Evolutionary conservation across 805 yeast species (phyloP).

Genomic region (Candida berthetii): DNA sequence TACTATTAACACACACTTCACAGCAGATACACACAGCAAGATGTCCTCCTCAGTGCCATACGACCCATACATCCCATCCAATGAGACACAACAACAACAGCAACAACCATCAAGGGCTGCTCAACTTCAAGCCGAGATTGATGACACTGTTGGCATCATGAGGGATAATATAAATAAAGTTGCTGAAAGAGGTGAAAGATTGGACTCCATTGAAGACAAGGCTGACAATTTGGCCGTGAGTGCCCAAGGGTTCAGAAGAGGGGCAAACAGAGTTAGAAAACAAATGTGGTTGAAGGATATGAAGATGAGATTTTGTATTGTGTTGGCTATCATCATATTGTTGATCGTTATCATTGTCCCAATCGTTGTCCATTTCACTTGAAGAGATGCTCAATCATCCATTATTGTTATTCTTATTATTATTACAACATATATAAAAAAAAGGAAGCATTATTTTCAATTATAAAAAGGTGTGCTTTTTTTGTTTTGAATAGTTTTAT

Average conservation of each 20-base stretch:
- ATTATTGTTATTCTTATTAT: no score
- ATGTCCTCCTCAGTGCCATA: constrained; percentile 82
- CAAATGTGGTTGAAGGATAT: constrained; percentile 99
- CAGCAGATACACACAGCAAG: constrained; percentile 1
- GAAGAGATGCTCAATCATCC: no score
- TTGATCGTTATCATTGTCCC: constrained; percentile 89
- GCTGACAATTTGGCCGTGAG: constrained; percentile 88
- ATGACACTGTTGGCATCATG: constrained; percentile 96
- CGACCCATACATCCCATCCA: constrained; percentile 78
- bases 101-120: constrained; percentile 58
- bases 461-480: no score
- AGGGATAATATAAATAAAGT: constrained; percentile 94
- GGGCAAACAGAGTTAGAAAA: constrained; percentile 95
- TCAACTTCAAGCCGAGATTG: constrained; percentile 75
- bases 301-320: constrained; percentile 90
- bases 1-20: background rate
- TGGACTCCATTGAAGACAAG: constrained; percentile 87
- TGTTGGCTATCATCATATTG: constrained; percentile 73
- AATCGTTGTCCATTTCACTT: constrained; percentile 79
- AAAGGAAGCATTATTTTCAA: no score
- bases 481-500: no score
- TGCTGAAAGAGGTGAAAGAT: constrained; percentile 89
- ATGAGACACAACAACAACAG: constrained; percentile 30
- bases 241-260: constrained; percentile 93
- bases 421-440: no score